Evolutionary conservation across 345 rosid species (phyloP).

Genomic region (Populus nigra): DNA sequence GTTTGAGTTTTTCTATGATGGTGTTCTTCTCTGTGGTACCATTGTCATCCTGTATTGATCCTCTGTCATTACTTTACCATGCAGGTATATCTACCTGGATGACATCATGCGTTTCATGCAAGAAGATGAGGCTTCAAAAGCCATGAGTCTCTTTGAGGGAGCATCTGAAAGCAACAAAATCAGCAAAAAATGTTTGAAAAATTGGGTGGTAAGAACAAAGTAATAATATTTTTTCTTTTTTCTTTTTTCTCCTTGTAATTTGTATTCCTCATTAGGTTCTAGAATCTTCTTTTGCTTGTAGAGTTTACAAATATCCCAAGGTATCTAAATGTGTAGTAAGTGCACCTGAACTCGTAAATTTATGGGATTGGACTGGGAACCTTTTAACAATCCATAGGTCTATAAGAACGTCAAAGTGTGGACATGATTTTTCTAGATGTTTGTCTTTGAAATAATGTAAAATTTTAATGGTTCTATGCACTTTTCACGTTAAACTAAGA

Average conservation of each 20-base stretch:
- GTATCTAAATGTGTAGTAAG: background rate
- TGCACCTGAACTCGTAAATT: background rate
- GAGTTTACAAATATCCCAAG: background rate
- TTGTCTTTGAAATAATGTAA: background rate
- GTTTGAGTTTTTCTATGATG: background rate
- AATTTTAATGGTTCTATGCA: background rate
- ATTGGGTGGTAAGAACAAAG: constrained; percentile 35
- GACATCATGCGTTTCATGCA: constrained; percentile 33
- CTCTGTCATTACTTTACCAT: background rate
- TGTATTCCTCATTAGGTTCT: background rate
- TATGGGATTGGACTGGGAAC: background rate
- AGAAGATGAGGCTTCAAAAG: constrained; percentile 32
- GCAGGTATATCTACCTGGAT: constrained; percentile 26
- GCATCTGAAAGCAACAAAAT: constrained; percentile 33
- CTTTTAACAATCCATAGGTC: background rate
- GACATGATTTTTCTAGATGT: background rate
- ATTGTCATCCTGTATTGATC: background rate
- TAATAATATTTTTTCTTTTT: background rate
- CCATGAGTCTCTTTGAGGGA: constrained; percentile 30
- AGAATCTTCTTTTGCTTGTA: background rate
- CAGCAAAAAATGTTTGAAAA: constrained; percentile 31
- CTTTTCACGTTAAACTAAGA: background rate
- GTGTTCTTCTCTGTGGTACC: background rate
- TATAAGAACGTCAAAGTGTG: background rate
- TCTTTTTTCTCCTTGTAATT: background rate